These are phyloP conservation scores for Leccinum barrowsii DNA, from an alignment of 768 basidiomycete species.

Conservation along the genomic window DNA sequence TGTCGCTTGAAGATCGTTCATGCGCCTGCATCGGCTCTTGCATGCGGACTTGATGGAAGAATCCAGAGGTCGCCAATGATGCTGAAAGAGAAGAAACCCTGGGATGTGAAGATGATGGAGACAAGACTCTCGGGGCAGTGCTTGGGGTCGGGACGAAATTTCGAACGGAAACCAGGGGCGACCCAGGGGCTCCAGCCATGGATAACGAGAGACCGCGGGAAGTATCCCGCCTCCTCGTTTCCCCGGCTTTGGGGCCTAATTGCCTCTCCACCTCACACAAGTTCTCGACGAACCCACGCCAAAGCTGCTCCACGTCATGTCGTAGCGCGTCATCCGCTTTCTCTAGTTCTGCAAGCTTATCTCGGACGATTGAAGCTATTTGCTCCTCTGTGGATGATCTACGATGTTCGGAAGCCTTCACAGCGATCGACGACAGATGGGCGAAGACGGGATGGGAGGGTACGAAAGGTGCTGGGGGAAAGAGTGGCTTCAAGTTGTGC, in stretches of 20 bases:
- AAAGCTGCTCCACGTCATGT: constrained; percentile 57
- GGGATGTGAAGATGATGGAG: constrained; percentile 37
- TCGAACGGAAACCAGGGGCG: constrained; percentile 41
- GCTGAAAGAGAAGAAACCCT: constrained; percentile 63
- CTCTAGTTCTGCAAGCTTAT: constrained; percentile 56
- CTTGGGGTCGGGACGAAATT: constrained; percentile 53
- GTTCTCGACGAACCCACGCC: constrained; percentile 54
- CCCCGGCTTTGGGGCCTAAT: constrained; percentile 17
- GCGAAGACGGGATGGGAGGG: constrained; percentile 70
- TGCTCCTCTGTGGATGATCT: constrained; percentile 58
- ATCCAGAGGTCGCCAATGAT: constrained; percentile 58
- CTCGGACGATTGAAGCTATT: constrained; percentile 48
- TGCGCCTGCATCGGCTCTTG: constrained; percentile 16
- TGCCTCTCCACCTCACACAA: constrained; percentile 43
- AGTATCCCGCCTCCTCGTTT: constrained; percentile 20
- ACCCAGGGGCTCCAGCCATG: constrained; percentile 24
- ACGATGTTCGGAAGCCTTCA: constrained; percentile 48
- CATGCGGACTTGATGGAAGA: constrained; percentile 47
- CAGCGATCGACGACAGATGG: constrained; percentile 59
- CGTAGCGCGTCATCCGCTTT: constrained; percentile 51
- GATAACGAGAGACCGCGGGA: constrained; percentile 19
- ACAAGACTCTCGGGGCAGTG: constrained; percentile 34
- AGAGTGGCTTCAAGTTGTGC: constrained; percentile 54
- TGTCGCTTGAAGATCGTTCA: constrained; percentile 15
- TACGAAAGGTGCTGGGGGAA: constrained; percentile 73